phyloP scores from a whole-genome alignment of 768 basidiomycete species.

The Fistulinella prunicolor region DNA sequence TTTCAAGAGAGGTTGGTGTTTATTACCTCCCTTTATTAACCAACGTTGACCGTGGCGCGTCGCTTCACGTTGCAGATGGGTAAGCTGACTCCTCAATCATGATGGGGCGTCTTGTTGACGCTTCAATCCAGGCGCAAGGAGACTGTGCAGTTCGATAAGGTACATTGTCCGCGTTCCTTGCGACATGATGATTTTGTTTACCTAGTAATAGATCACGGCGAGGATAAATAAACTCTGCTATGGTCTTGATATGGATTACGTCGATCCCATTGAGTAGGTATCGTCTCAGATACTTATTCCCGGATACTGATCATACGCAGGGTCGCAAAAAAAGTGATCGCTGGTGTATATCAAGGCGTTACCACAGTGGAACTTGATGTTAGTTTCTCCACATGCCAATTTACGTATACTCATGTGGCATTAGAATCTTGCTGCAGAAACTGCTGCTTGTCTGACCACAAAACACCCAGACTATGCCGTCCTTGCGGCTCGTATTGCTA shows the following conservation, averaged over 20 bases:
- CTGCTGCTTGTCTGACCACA: conserved; percentile 95
- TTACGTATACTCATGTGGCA: conserved; percentile 3
- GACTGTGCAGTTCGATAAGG: conserved; percentile 92
- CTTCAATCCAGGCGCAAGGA: conserved; percentile 67
- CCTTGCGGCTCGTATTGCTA: conserved; percentile 96
- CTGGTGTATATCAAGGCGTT: conserved; percentile 91
- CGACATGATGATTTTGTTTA: conserved; percentile 17
- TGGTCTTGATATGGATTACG: conserved; percentile 87
- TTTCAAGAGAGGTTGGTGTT: conserved; percentile 53
- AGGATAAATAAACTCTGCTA: conserved; percentile 91
- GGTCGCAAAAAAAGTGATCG: conserved; percentile 88
- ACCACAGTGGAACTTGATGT: conserved; percentile 98
- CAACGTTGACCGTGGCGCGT: conserved; percentile 7
- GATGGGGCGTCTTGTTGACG: conserved; percentile 22
- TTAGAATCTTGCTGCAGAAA: conserved; percentile 95
- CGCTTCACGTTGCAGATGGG: conserved; percentile 42
- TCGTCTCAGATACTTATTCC: background rate
- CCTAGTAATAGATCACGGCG: conserved; percentile 66
- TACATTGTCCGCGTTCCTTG: conserved; percentile 29
- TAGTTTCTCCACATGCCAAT: conserved; percentile 28
- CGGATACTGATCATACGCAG: conserved; percentile 37
- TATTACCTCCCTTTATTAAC: background rate
- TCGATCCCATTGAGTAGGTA: conserved; percentile 81
- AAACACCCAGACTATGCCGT: conserved; percentile 98
- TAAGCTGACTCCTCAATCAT: conserved; percentile 22